Evolutionary conservation across 192 early-diverging fungal species (phyloP), one percentile per base, ranked within the genome.

Genomic region (Irineochytrium annulatum): DNA sequence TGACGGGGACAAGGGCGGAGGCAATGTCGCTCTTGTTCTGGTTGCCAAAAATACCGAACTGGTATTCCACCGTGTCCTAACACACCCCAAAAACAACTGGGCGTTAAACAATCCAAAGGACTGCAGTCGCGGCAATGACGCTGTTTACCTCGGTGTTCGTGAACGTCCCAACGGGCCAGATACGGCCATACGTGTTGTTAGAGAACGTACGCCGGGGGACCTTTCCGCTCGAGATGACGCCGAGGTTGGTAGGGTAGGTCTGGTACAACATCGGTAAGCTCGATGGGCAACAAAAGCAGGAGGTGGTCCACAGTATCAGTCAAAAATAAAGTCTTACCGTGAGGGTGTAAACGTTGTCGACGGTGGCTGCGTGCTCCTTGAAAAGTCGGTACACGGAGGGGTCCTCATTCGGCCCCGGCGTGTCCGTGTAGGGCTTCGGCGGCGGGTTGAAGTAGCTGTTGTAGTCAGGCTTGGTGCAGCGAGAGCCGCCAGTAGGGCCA

Each of bases 321-420:
- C n/a, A 8, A n/a, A 41, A 41, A 41, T n/a, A n/a, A 41, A 41
- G 8, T 13, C 37, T 13, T n/a, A 56, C 29, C 13, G 60, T 62
- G 24, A 63, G 57, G 34, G 62, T 62, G 52, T 62, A 62, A n/a
- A 55, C 35, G 60, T 62, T 62, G 60, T 33, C 62, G 33, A 62
- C 33, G 57, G 60, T 62, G 57, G 11, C 11, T 14, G 62, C 30
- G 30, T 20, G n/a, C 31, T 61, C 60, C 16, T 61, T 55, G 57
- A 63, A 62, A 20, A 31, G 17, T n/a, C 14, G 62, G 17, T 30
- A 17, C 13, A n/a, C 26, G 26, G 8, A 17, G 26, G 11, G 27
- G 30, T 19, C 16, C 13, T 19, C 54, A 13, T 16, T 34, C 8
- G 32, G 11, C 16, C 19, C 22, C 14, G 54, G 30, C 14, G 32